phyloP scores from a whole-genome alignment of 345 rosid genomes.

The Turnera subulata region DNA sequence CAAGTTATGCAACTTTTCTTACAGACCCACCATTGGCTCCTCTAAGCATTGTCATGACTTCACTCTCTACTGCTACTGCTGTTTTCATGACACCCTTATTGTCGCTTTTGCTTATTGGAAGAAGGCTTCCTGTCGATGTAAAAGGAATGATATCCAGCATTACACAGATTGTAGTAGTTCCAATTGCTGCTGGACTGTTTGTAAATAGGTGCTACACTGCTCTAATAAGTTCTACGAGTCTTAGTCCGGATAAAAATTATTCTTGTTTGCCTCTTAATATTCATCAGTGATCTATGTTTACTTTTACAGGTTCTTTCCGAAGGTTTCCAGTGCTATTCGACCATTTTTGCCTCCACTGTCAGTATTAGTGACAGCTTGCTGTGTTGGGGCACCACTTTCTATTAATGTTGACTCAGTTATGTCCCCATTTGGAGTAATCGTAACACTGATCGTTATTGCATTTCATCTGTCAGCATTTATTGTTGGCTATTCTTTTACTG shows the following conservation, averaged over 20 bases:
- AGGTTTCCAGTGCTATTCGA: conserved; percentile 52
- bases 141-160: conserved; percentile 91
- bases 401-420: conserved; percentile 64
- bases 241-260: neutral
- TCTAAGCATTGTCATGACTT: conserved; percentile 92
- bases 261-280: neutral
- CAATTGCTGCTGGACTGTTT: conserved; percentile 79
- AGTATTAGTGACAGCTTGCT: conserved; percentile 76
- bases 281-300: conserved; percentile 4
- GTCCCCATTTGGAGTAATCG: conserved; percentile 67
- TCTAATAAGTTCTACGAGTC: neutral
- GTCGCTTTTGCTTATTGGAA: conserved; percentile 82
- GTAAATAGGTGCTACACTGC: conserved; percentile 53
- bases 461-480: conserved; percentile 79
- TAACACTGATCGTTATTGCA: conserved; percentile 42
- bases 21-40: conserved; percentile 86
- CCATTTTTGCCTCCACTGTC: conserved; percentile 74
- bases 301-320: conserved; percentile 63
- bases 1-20: conserved; percentile 84
- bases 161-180: conserved; percentile 76
- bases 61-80: conserved; percentile 82
- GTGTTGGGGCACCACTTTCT: conserved; percentile 92
- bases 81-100: conserved; percentile 75
- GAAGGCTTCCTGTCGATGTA: conserved; percentile 85
- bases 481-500: conserved; percentile 62